These are phyloP conservation scores for Fonsecaea monophora DNA, from an alignment of 2,329 filamentous ascomycete species.

Conservation along the genomic window DNA sequence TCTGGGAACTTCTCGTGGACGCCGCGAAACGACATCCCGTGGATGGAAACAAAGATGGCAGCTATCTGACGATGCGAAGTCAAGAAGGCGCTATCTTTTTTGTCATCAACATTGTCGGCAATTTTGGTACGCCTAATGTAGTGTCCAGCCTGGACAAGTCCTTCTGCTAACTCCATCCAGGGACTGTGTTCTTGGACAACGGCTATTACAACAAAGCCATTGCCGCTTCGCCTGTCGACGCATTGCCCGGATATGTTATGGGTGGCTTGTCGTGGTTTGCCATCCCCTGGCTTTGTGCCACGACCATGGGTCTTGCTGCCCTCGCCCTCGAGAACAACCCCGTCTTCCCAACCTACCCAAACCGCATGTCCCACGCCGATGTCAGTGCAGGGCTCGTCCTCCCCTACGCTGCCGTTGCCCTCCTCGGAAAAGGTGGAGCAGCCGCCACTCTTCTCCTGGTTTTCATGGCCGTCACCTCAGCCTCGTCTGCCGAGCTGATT, in stretches of 20 bases:
- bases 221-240: conserved; percentile 81
- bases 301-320: conserved; percentile 83
- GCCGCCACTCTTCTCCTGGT: conserved; percentile 78
- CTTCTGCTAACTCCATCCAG: neutral
- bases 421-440: conserved; percentile 82
- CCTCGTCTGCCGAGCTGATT: conserved; percentile 82
- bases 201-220: conserved; percentile 94
- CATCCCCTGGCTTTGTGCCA: conserved; percentile 88
- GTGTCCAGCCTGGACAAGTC: too few relatives aligned
- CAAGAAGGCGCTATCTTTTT: conserved; percentile 86
- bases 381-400: conserved; percentile 84
- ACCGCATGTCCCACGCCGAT: conserved; percentile 74
- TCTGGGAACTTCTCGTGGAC: conserved; percentile 78
- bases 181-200: conserved; percentile 61
- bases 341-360: conserved; percentile 62
- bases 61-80: conserved; percentile 85
- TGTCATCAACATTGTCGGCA: conserved; percentile 86
- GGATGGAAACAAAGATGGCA: conserved; percentile 77
- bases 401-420: conserved; percentile 81
- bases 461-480: conserved; percentile 89
- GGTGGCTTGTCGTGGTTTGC: conserved; percentile 91
- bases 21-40: conserved; percentile 75
- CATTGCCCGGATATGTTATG: conserved; percentile 85
- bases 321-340: conserved; percentile 77
- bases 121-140: conserved; percentile 60